phyloP scores from a whole-genome alignment of 2,329 filamentous ascomycete species.

The Talaromyces sp. region DNA sequence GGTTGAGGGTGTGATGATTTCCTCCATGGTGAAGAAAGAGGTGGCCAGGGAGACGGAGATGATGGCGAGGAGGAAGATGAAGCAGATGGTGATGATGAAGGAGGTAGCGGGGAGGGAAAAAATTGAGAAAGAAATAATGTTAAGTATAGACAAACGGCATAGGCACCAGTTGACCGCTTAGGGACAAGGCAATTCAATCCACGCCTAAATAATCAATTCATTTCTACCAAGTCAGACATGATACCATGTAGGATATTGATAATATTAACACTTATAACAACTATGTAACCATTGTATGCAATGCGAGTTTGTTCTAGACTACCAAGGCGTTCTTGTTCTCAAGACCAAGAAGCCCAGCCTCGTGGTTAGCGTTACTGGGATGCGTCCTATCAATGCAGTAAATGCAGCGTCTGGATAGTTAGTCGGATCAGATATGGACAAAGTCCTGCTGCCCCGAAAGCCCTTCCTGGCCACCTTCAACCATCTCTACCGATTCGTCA shows the following conservation, averaged over 20 bases:
- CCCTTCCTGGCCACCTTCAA: slow-evolving; percentile 30
- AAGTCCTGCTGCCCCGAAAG: slow-evolving; percentile 51
- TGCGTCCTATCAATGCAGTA: background rate
- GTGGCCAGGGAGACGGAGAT: too few relatives aligned
- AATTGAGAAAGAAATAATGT: background rate
- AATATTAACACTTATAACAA: background rate
- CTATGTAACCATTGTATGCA: background rate
- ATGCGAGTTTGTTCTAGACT: background rate
- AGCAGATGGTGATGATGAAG: too few relatives aligned
- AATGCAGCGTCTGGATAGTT: background rate
- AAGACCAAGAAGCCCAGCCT: background rate
- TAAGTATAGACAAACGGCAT: too few relatives aligned
- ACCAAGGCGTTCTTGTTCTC: background rate
- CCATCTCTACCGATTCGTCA: slow-evolving; percentile 25
- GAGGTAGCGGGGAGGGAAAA: background rate
- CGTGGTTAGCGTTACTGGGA: background rate
- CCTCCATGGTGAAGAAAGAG: too few relatives aligned
- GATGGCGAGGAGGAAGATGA: too few relatives aligned
- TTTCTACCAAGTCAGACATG: background rate
- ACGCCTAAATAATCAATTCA: background rate
- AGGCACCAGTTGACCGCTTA: too few relatives aligned
- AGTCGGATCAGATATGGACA: slow-evolving; percentile 38
- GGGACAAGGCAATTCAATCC: background rate
- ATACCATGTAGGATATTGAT: background rate
- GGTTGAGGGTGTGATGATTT: background rate